A percentile compares a stretch with the other conserved stretches of the same genome.
These are phyloP conservation scores for Metrosideros polymorpha DNA, from an alignment of 441 rosid species.

Conservation along the genomic window DNA sequence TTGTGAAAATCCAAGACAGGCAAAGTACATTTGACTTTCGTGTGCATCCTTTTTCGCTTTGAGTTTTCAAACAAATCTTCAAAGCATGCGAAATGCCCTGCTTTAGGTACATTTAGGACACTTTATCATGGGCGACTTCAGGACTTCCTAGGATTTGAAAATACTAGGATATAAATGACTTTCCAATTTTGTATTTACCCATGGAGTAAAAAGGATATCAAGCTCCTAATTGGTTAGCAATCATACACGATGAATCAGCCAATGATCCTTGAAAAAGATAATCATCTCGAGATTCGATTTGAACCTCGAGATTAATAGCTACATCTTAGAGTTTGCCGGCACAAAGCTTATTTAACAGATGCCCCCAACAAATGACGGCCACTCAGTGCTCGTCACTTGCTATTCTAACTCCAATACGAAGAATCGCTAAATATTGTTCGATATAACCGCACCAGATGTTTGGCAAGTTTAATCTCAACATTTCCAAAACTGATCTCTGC, in stretches of 20 bases:
- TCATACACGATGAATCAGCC: background rate
- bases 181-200: background rate
- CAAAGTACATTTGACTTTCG: background rate
- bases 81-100: background rate
- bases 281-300: too few relatives aligned
- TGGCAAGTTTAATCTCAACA: background rate
- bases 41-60: background rate
- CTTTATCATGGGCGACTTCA: background rate
- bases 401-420: background rate
- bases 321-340: background rate
- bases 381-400: background rate
- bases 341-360: background rate
- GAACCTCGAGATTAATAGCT: background rate
- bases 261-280: background rate
- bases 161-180: background rate
- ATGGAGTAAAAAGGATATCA: background rate
- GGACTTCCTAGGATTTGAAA: background rate
- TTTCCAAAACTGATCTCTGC: background rate
- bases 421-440: background rate
- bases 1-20: background rate
- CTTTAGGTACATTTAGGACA: background rate
- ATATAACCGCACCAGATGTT: background rate
- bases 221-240: background rate
- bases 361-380: too few relatives aligned
- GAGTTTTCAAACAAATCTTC: background rate